Base-by-base conservation (phyloP, 2,329 filamentous ascomycete species). In the Coleophoma crateriformis region DNA sequence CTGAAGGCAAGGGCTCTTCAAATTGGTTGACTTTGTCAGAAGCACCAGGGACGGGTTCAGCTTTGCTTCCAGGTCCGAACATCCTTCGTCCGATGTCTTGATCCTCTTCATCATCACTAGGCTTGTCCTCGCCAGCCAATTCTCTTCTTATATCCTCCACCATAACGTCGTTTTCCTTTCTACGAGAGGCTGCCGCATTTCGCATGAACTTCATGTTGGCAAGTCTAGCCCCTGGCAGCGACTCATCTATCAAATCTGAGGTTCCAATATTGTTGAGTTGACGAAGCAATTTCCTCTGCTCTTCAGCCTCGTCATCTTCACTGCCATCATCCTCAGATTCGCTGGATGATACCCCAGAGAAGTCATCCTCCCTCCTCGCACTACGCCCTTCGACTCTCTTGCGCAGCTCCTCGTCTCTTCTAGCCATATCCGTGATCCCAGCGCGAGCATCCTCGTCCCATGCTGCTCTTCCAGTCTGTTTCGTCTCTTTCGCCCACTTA, bases 151-250 rank as follows among this genome's bases (percentile, higher is more conserved):
- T 80, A 58, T 82, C 76, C 39, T 75, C 77, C 12, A 89, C 71
- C 50, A 89, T 80, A 49, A 88, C 86, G 59, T 96, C 88, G 58
- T 97, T 96, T 50, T 83, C 79, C 54, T 85, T 81, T 67, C 85
- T 90, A 61, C 83, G 82, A 35, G 83, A 77, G 27, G 85, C 87
- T 62, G 96, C 91, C 1, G 90, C 89, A 57, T 86, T 90, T 61
- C 86, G 83, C 94, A 99, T 97, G 66, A 99, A 99, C 53, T 89
- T 88, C 85, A 99, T 90, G 46, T 80, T 79, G 68, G 88, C 83
- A 7, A 99, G 71, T 59, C 82, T 85, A 13, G 85, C 84, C 58
- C 79, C 75, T 0, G 79, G 79, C 15, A 65, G 72, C 17, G 58
- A 59, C n/a, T 70, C 71, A 19, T 79, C 76, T 13, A 75, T 69